These are phyloP conservation scores for Cercospora sojina DNA, from an alignment of 2,329 filamentous ascomycete species.

Conservation along the genomic window DNA sequence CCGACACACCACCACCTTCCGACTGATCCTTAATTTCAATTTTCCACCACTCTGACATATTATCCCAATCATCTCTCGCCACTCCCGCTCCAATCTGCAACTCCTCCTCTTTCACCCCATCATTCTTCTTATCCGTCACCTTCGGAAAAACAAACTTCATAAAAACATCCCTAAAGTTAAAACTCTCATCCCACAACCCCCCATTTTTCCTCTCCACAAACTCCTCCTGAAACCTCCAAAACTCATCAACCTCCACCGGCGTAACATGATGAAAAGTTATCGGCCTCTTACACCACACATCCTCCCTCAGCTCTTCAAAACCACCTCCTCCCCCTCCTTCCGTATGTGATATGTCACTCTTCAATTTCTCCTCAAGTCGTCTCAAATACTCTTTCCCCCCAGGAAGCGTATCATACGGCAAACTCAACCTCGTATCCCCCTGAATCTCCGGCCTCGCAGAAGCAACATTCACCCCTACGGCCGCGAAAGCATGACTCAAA, in stretches of 20 bases:
- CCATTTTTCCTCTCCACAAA: conserved; percentile 9
- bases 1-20: background rate
- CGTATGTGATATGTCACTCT: background rate
- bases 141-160: conserved; percentile 3
- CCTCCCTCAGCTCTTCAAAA: conserved; percentile 14
- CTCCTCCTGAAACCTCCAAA: conserved; percentile 25
- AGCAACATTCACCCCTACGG: conserved; percentile 27
- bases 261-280: conserved; percentile 32
- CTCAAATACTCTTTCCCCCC: background rate
- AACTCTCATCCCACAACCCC: conserved; percentile 9
- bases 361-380: background rate
- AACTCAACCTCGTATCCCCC: conserved; percentile 21
- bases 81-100: background rate
- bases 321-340: background rate
- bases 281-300: conserved; percentile 32
- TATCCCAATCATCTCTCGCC: conserved; percentile 15
- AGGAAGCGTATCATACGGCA: conserved; percentile 4
- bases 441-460: conserved; percentile 28
- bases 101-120: background rate
- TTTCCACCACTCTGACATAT: conserved; percentile 19
- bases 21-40: conserved; percentile 1
- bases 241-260: conserved; percentile 18
- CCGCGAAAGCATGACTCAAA: conserved; percentile 29
- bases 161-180: conserved; percentile 20
- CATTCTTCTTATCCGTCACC: background rate